phyloP scores from a whole-genome alignment of 106 monocot genomes.

The Phalaenopsis equestris region DNA sequence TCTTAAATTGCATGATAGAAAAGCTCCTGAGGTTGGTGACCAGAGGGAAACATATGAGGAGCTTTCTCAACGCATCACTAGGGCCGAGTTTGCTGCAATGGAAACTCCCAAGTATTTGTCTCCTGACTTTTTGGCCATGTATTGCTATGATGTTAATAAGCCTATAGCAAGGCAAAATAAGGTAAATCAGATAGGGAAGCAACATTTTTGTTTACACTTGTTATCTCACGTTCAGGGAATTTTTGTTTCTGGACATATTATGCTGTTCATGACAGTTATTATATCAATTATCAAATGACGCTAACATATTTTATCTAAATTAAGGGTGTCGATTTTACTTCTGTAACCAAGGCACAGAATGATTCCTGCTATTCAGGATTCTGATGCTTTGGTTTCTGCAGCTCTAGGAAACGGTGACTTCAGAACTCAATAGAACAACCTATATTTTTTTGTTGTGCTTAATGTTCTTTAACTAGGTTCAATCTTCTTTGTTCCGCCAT shows the following conservation, averaged over 20 bases:
- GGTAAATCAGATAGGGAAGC: conserved; percentile 5
- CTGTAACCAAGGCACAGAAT: not conserved
- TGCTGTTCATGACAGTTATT: not conserved
- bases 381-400: conserved; percentile 15
- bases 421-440: no score
- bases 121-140: not conserved
- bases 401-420: not conserved
- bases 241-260: not conserved
- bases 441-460: not conserved
- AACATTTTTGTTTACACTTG: not conserved
- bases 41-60: not conserved
- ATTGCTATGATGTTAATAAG: not conserved
- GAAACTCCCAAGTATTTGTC: not conserved
- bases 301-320: not conserved
- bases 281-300: conserved; percentile 1
- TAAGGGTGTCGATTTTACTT: conserved; percentile 7
- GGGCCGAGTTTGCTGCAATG: conserved; percentile 4
- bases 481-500: no score
- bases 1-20: conserved; percentile 15
- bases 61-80: conserved; percentile 3
- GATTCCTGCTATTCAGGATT: conserved; percentile 6
- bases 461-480: not conserved
- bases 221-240: not conserved
- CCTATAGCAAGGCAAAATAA: conserved; percentile 11
- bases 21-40: not conserved